Evolutionary conservation across 768 basidiomycete species (phyloP), one percentile per base, ranked within the genome.

Genomic region (Trametes sanguinea): DNA sequence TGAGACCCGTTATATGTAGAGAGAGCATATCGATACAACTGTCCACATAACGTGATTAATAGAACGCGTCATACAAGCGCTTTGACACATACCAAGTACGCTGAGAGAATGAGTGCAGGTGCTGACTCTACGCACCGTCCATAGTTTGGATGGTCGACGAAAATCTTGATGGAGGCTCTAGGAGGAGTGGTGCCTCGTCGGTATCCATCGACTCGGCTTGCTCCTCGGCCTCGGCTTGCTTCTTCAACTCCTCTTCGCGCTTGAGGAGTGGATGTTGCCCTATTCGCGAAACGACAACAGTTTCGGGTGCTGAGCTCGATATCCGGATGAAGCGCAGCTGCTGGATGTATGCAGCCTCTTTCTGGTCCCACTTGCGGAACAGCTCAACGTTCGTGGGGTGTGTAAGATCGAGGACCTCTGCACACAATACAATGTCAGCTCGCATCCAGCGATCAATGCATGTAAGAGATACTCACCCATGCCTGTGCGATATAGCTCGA

Each of bases 341-440:
- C 54, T 89, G 81, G 43, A 89, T 79, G 71, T 82, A 94, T 4
- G 88, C 83, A 4, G 84, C 75, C 67, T 92, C 89, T 61, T 83
- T 85, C 65, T 89, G 86, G 67, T 93, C 89, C 92, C 92, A 94
- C 60, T 76, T 75, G 43, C 89, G 82, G 71, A 92, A 91, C 3
- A 93, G 76, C 32, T 81, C 81, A 42, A 90, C 87, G 14, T 83
- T 94, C 9, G 78, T 72, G n/a, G 77, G 73, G 65, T 94, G 85
- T 0, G 90, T 93, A 30, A 94, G 79, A 73, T 94, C 92, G 6
- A 85, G 82, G 37, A 94, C 80, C 77, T 94, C 92, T 94, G 70
- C 51, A 50, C 11, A 22, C 22, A 22, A 22, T 22, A 3, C n/a
- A 13, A 9, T 14, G 33, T 53, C 9, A 55, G 47, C 52, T 58